Evolutionary conservation across 441 rosid species (phyloP), one percentile per base, ranked within the genome.

Genomic region (Omphalea diandra): DNA sequence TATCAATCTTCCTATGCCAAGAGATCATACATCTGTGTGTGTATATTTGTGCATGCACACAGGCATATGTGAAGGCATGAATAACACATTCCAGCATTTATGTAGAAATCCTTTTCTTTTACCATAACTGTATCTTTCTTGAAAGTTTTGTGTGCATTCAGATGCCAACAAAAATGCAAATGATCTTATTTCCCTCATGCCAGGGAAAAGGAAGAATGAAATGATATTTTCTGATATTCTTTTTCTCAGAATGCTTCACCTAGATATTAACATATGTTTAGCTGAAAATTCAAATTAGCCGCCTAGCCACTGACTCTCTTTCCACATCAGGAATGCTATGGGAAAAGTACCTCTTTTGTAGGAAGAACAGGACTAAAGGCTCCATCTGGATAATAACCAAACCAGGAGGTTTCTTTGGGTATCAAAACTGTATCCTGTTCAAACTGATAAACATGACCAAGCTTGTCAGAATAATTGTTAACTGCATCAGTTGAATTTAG

Each of bases 341-440:
- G n/a, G 17, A 36, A 29, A 22, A 9, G 3, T 72, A 83, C 96
- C 94, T 90, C 77, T 71, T 86, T 81, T 7, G 82, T 83, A 0
- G 94, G 77, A 75, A 90, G 83, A 76, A 93, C 47, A 63, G 83
- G 4, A 65, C 79, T 64, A 32, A 82, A 84, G 53, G 86, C 64
- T 0, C 96, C 93, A 68, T 88, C 94, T n/a, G 93, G 88, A 75
- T 78, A 89, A 75, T 89, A 88, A 18, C 98, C 96, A 55, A 89
- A 93, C 88, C 88, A 87, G 64, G 98, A 76, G 12, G 97, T 93
- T 83, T 90, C 90, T 75, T 86, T 90, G 2, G 98, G 96, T 79
- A 86, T 70, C 84, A 89, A 74, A 76, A 89, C 79, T 0, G 84
- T 80, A 69, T 90, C 98, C 0, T 89, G 88, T 71, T 89, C 94